Base-by-base conservation (phyloP, 345 rosid species). In the Bretschneidera sinensis region DNA sequence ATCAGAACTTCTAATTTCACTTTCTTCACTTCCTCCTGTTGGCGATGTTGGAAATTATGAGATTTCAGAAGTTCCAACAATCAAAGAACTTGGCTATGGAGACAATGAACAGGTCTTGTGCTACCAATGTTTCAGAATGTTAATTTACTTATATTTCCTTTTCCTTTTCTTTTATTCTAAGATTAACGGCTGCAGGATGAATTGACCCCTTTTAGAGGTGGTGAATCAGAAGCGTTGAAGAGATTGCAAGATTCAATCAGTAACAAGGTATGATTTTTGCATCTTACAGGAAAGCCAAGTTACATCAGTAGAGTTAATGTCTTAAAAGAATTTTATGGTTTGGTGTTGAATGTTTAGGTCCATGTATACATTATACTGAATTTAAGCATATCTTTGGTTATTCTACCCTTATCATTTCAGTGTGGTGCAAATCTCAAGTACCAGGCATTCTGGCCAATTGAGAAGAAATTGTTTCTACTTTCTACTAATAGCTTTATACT, bases 181-280 rank as follows among this genome's bases (percentile, higher is more conserved):
- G 47, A 19, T 48, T 39, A 24, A 17, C 65, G 3, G 23, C 6
- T 78, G 70, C 79, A 92, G 97, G 79, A 59, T 60, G 89, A 81
- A 0, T 45, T 65, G 73, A 67, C 82, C 57, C 94, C 96, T 57
- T 87, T 92, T 70, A 81, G 67, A 77, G 98, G 98, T 16, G 97
- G 98, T 52, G 98, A 92, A 74, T 76, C 88, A 11, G 89, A 81
- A 74, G 97, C 91, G 16, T 71, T 92, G 74, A 79, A 61, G 64
- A 82, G 88, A 63, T 60, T 92, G 79, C 76, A 48, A 52, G 88
- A 83, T 73, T 79, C 88, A 24, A 72, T 87, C 34, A 64, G 72
- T 60, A 69, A 87, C 70, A 76, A 89, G 90, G 97, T 89, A 59
- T 58, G 67, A 21, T 55, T n/a, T 39, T 39, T 1, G n/a, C 21